Evolutionary conservation across 148 eudicot genomes (phyloP).

Genomic region (Diospyros kaki): DNA sequence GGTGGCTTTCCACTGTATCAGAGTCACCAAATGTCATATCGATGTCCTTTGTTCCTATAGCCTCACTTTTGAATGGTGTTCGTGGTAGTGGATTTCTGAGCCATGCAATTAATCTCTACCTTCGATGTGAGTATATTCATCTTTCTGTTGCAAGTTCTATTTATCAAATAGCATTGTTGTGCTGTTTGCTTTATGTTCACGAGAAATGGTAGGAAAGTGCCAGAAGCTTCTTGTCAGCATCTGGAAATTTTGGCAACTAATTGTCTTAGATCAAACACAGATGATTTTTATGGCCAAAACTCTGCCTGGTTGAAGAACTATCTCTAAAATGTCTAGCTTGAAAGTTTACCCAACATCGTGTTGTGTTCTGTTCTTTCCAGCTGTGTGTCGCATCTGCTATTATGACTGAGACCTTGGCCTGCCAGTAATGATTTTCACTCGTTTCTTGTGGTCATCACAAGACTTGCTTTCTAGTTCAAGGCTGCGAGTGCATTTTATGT

Average conservation of each 20-base stretch:
- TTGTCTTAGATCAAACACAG: constrained; percentile 1
- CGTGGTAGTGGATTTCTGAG: constrained; percentile 91
- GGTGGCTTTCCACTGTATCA: constrained; percentile 82
- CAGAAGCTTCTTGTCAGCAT: neutral
- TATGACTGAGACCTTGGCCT: neutral
- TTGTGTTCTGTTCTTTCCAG: neutral
- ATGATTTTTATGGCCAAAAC: neutral
- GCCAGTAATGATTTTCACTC: neutral
- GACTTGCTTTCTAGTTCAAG: neutral
- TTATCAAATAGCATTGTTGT: neutral
- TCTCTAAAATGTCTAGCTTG: neutral
- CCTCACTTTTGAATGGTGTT: constrained; percentile 74
- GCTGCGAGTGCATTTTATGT: too few relatives aligned
- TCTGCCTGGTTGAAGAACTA: neutral
- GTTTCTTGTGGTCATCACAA: neutral
- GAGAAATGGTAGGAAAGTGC: neutral
- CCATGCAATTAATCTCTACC: constrained; percentile 94
- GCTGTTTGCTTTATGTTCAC: neutral
- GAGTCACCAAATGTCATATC: constrained; percentile 77
- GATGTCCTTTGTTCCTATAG: constrained; percentile 90
- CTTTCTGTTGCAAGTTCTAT: constrained; percentile 1
- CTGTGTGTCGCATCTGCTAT: neutral
- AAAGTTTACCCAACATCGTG: neutral
- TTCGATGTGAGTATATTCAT: constrained; percentile 66
- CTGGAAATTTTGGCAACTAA: constrained; percentile 3